These are phyloP conservation scores for Chlorella sp. DNA, from an alignment of 139 green algal genomes.

Conservation along the genomic window DNA sequence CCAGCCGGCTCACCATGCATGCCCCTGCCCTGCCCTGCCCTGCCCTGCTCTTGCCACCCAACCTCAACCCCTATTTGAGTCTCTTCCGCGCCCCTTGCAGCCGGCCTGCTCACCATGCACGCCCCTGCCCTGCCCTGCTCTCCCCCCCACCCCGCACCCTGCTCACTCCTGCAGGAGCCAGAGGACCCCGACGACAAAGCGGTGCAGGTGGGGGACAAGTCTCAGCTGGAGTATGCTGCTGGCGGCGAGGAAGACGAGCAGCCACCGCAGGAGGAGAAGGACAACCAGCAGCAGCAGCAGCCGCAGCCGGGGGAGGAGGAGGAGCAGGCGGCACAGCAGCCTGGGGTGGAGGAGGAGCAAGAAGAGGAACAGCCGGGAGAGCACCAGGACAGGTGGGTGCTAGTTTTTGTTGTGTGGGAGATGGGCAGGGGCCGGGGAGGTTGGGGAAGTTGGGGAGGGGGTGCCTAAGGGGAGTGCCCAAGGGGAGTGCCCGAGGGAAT, in stretches of 20 bases:
- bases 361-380: slow-evolving; percentile 62
- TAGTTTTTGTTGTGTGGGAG: no score
- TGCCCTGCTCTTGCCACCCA: no score
- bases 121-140: not conserved
- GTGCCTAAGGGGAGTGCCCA: no score
- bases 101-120: not conserved
- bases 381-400: slow-evolving; percentile 47
- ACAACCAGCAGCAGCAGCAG: slow-evolving; percentile 48
- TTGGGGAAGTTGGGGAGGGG: not conserved
- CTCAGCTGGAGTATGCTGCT: slow-evolving; percentile 75
- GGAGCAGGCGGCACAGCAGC: slow-evolving; percentile 39
- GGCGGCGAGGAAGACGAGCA: slow-evolving; percentile 57
- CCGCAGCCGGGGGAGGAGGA: slow-evolving; percentile 51
- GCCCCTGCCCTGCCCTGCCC: no score
- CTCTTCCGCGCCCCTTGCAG: no score
- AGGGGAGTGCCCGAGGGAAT: no score
- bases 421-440: no score
- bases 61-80: no score
- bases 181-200: slow-evolving; percentile 18
- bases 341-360: slow-evolving; percentile 41
- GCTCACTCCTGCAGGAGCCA: slow-evolving; percentile 10
- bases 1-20: no score
- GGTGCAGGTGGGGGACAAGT: slow-evolving; percentile 76
- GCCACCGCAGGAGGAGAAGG: slow-evolving; percentile 51
- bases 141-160: not conserved